Conservation (phyloP, 1,139 yeast species). For the Eremothecium sinecaudum region DNA sequence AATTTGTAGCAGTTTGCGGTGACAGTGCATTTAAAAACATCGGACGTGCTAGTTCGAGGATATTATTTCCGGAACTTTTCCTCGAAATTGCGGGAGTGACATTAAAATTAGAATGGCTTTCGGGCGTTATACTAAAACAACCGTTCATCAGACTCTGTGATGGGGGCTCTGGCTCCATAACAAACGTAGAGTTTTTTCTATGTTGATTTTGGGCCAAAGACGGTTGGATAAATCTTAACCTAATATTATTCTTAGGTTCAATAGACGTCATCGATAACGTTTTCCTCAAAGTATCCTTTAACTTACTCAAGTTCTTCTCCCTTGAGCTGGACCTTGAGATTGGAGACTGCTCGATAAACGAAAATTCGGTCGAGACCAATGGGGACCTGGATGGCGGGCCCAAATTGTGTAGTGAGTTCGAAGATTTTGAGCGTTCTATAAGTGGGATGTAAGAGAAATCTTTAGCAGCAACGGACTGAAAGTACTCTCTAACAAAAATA, state of each 20-base stretch:
- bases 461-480: slow-evolving; percentile 10
- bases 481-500: slow-evolving; percentile 31
- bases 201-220: slow-evolving; percentile 2
- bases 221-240: slow-evolving; percentile 2
- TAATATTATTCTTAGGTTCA: slow-evolving; percentile 3
- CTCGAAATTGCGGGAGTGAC: slow-evolving; percentile 23
- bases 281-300: slow-evolving; percentile 23
- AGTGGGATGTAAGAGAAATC: slow-evolving; percentile 5
- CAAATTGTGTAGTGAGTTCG: slow-evolving; percentile 20
- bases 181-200: slow-evolving; percentile 26
- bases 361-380: slow-evolving; percentile 7
- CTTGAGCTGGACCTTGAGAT: slow-evolving; percentile 9
- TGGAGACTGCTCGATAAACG: background rate
- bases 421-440: slow-evolving; percentile 16
- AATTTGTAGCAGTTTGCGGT: background rate
- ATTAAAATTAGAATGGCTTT: slow-evolving; percentile 21
- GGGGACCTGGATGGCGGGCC: slow-evolving; percentile 22
- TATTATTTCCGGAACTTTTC: slow-evolving; percentile 14
- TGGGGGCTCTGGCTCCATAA: slow-evolving; percentile 29
- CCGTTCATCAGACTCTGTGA: slow-evolving; percentile 28
- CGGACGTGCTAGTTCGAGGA: slow-evolving; percentile 4
- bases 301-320: slow-evolving; percentile 14
- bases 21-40: background rate
- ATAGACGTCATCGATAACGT: slow-evolving; percentile 26
- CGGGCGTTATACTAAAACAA: slow-evolving; percentile 27